Evolutionary conservation across 192 early-diverging fungal genomes (phyloP), one percentile per base, ranked within the genome.

Genomic region (Umbelopsis ramanniana): DNA sequence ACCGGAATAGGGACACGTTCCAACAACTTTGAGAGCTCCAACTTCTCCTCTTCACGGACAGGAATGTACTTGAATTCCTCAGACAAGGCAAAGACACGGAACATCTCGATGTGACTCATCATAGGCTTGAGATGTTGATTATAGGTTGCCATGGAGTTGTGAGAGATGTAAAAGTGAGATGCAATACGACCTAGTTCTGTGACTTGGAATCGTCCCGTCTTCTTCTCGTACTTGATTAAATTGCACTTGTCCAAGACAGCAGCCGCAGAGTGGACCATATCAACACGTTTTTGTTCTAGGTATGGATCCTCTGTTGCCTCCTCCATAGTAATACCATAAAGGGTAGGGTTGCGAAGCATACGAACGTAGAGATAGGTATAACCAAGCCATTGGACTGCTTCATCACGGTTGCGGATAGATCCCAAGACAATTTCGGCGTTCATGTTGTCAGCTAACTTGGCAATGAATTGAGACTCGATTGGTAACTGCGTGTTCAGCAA

Each of bases 381-480:
- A 38, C 96, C 91, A 50, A 99, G 91, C 98, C 98, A 99, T 6
- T 87, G 85, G 10, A 97, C 93, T 11, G 93, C 98, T 82, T 99
- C 98, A 73, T 96, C 93, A 43, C 98, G 80, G 66, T 88, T 98
- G 37, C 96, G 96, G 2, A 99, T 96, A 0, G 97, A 98, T 26
- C 98, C 98, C 8, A 99, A 79, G 0, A 93, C 90, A 50, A 99
- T 91, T 74, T 99, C 98, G 40, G 98, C 98, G 77, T 99, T 99
- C 53, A 99, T 86, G 79, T 98, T 98, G 74, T 99, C 96, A 17
- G 91, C 86, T 76, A 98, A 84, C 33, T 92, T 88, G 29, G 86
- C 80, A 14, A 93, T 91, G 74, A 99, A 99, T 63, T 81, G 85
- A 3, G 94, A 96, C 84, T 99, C 98, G 70, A 99, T 99, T 9